Conservation (phyloP, 164 flowering plant species). For the Aristolochia contorta region DNA sequence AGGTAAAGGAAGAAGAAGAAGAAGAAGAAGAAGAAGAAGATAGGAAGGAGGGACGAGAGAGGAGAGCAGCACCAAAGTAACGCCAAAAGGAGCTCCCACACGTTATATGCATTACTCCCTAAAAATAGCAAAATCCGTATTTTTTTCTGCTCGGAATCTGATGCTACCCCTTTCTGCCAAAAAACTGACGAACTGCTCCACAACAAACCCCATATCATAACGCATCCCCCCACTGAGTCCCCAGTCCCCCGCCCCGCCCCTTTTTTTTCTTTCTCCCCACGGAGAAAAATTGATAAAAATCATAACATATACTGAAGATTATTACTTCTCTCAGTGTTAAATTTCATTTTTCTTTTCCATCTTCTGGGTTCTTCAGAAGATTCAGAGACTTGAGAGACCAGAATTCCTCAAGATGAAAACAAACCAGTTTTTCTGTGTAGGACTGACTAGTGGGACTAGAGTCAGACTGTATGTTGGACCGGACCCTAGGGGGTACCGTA, state of each 20-base stretch:
- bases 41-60: not conserved
- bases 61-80: not conserved
- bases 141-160: not conserved
- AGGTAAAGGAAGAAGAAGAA: not conserved
- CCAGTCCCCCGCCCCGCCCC: no score
- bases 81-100: conserved; percentile 1
- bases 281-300: no score
- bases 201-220: not conserved
- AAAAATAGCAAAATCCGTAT: conserved; percentile 3
- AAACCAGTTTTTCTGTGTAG: not conserved
- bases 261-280: no score
- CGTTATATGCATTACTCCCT: not conserved
- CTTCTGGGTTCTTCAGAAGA: no score
- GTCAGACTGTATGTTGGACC: not conserved
- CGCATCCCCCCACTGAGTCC: not conserved
- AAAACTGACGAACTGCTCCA: not conserved
- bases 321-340: no score
- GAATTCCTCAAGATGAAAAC: not conserved
- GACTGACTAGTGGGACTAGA: not conserved
- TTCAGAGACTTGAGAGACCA: not conserved
- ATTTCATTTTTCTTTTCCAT: no score
- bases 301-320: no score
- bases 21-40: not conserved
- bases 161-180: not conserved
- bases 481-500: not conserved